These are phyloP conservation scores for Lyophyllum atratum DNA, from an alignment of 768 basidiomycete genomes.

Conservation along the genomic window DNA sequence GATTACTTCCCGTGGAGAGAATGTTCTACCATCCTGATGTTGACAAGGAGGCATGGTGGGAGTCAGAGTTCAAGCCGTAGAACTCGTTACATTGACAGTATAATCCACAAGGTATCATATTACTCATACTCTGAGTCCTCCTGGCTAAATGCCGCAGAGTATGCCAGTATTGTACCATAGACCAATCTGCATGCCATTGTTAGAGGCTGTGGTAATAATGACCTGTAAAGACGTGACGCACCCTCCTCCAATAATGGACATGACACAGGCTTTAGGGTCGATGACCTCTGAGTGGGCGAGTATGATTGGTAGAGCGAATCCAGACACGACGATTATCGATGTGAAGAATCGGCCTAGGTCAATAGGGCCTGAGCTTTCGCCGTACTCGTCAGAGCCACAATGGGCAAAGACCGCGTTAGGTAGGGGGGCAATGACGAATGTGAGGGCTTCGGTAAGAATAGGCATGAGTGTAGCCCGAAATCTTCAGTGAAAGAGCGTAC, in stretches of 20 bases:
- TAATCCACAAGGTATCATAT: slow-evolving; percentile 19
- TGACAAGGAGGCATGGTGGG: neutral
- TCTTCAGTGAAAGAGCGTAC: slow-evolving; percentile 47
- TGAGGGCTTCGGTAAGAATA: slow-evolving; percentile 65
- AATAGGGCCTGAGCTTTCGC: slow-evolving; percentile 67
- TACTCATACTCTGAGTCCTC: slow-evolving; percentile 83
- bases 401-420: slow-evolving; percentile 95
- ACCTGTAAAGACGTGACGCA: slow-evolving; percentile 40
- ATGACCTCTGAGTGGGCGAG: slow-evolving; percentile 93
- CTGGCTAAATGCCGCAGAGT: slow-evolving; percentile 80
- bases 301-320: slow-evolving; percentile 90
- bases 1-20: neutral
- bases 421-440: slow-evolving; percentile 92
- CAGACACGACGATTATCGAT: slow-evolving; percentile 85
- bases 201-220: too few relatives aligned
- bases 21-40: neutral
- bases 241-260: slow-evolving; percentile 96
- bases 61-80: neutral
- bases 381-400: slow-evolving; percentile 89
- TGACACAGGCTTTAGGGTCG: slow-evolving; percentile 77
- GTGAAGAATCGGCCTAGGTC: slow-evolving; percentile 97
- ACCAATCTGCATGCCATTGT: slow-evolving; percentile 54
- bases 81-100: slow-evolving; percentile 10
- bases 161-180: slow-evolving; percentile 89
- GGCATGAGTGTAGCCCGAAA: neutral